These are phyloP conservation scores for Ophiocordyceps camponoti-floridani DNA, from an alignment of 2,329 filamentous ascomycete species.

Conservation along the genomic window DNA sequence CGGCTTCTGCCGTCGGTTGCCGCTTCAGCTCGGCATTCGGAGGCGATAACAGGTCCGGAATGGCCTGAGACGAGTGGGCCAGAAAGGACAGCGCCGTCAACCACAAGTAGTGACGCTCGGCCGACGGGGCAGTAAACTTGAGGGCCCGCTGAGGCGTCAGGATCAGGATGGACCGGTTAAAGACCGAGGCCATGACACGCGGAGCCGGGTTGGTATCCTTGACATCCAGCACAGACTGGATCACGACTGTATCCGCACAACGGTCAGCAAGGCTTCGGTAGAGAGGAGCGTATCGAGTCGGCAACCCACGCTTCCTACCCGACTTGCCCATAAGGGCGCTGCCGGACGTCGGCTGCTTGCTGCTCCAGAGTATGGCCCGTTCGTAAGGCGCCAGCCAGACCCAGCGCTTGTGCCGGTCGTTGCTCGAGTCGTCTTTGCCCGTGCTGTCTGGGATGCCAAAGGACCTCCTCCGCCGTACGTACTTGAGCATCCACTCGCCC, in stretches of 20 bases:
- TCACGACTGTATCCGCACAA: conserved; percentile 43
- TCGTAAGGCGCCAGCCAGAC: conserved; percentile 98
- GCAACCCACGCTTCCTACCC: conserved; percentile 72
- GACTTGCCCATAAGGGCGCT: conserved; percentile 83
- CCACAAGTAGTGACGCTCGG: conserved; percentile 89
- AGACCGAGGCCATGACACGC: conserved; percentile 47
- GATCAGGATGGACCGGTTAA: conserved; percentile 89
- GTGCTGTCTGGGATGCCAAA: conserved; percentile 62
- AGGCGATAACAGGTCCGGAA: conserved; percentile 51
- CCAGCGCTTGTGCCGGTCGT: conserved; percentile 84
- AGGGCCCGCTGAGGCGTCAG: conserved; percentile 82
- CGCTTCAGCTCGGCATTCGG: conserved; percentile 23
- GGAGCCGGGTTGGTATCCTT: conserved; percentile 82
- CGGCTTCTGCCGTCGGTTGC: conserved; percentile 28
- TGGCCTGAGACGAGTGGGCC: conserved; percentile 68
- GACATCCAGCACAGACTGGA: conserved; percentile 93
- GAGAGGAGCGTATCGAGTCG: too few relatives aligned
- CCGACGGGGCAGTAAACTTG: conserved; percentile 75
- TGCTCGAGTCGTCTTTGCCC: conserved; percentile 51
- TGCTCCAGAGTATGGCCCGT: conserved; percentile 92
- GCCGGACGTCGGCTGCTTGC: conserved; percentile 82
- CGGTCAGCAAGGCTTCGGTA: conserved; percentile 10
- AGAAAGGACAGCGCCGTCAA: conserved; percentile 87
- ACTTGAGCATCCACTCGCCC: conserved; percentile 93
- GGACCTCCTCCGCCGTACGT: conserved; percentile 72